These are phyloP conservation scores for Beverwykella pulmonaria DNA, from an alignment of 495 filamentous ascomycete genomes.

Conservation along the genomic window DNA sequence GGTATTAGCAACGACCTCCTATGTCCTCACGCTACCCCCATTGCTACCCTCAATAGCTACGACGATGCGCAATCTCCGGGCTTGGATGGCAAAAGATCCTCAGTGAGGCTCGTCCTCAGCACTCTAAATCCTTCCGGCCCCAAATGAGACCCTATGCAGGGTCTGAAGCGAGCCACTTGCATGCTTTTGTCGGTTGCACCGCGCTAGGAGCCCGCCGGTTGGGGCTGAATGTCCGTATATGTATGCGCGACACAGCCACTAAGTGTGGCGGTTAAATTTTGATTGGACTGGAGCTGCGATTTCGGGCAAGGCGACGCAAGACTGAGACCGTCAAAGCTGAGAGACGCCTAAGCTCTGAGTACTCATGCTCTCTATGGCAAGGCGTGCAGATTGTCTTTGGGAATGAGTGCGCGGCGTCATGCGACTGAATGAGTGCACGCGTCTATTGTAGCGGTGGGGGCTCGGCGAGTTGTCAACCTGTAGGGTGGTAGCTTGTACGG, in stretches of 20 bases:
- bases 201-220: neutral
- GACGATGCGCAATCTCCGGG: neutral
- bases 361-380: neutral
- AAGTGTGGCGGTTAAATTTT: constrained; percentile 1
- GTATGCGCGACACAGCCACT: neutral
- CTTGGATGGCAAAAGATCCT: neutral
- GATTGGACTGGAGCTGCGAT: neutral
- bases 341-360: neutral
- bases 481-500: neutral
- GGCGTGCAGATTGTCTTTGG: neutral
- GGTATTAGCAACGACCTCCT: no score
- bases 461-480: neutral
- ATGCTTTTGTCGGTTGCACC: neutral
- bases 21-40: neutral
- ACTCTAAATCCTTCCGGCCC: neutral
- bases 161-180: neutral
- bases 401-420: neutral
- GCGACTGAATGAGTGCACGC: neutral
- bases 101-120: neutral
- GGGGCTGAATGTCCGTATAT: neutral
- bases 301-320: neutral
- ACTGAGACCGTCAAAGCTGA: neutral
- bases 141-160: neutral
- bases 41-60: neutral
- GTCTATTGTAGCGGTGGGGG: neutral